Evolutionary conservation across 179 eudicot genomes (phyloP), one percentile per base, ranked within the genome.

Genomic region (Silene noctiflora): DNA sequence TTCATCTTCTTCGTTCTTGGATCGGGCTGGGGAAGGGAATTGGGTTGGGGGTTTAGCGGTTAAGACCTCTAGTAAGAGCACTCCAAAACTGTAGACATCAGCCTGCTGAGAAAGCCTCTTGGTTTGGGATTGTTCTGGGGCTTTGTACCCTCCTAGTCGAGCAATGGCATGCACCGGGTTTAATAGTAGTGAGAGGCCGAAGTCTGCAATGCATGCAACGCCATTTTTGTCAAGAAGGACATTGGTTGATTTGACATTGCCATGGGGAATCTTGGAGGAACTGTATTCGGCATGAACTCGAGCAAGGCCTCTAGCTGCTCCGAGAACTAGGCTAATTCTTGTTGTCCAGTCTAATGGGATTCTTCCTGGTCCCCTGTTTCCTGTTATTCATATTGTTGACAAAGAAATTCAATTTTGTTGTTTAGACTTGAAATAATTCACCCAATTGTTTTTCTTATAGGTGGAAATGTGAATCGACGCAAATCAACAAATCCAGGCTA

Each of bases 331-430:
- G 78, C 94, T 86, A 80, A 92, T 89, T 67, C 98, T 78, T 46
- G 98, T 92, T 6, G 97, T 94, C 98, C 97, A 90, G 78, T 92
- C 98, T 73, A 93, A 53, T 19, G 98, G 97, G 59, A 91, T 89
- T 81, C 95, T 90, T 44, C 98, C 98, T 2, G 93, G 88, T 64
- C 98, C 98, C 35, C 97, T 83, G 76, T 94, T 91, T n/a, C 87
- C 95, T 92, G 59, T 75, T 71, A 51, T 42, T 77, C 83, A 13
- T 31, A 39, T 67, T 33, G 53, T 29, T 56, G 69, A 10, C 39
- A 67, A 31, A 20, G 25, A 8, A 25, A 42, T 53, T 56, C 58
- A 68, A 2, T 1, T 39, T 53, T 1, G 35, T 6, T 14, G 27
- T 14, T 58, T 21, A 13, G 35, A 27, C 74, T 46, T 42, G 20